phyloP scores from a whole-genome alignment of 1,284 basidiomycete species.

The Ustilago crameri region DNA sequence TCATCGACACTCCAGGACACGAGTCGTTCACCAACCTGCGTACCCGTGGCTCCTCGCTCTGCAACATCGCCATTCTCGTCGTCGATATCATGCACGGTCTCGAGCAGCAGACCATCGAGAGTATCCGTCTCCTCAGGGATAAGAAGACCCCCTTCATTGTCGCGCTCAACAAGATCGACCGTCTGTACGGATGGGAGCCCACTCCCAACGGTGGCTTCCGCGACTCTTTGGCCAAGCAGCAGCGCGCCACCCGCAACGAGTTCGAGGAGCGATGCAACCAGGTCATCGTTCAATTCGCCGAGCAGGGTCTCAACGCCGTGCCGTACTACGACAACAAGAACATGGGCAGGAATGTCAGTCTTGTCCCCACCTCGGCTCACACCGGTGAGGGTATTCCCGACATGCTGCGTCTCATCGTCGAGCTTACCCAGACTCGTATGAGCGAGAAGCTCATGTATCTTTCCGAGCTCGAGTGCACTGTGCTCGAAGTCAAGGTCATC shows the following conservation, averaged over 20 bases:
- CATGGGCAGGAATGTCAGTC: slow-evolving; percentile 90
- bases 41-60: slow-evolving; percentile 93
- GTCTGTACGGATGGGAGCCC: slow-evolving; percentile 93
- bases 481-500: slow-evolving; percentile 98
- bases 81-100: slow-evolving; percentile 99
- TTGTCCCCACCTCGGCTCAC: slow-evolving; percentile 97
- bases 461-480: slow-evolving; percentile 97
- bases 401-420: slow-evolving; percentile 98
- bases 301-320: slow-evolving; percentile 94
- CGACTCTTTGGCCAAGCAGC: slow-evolving; percentile 89
- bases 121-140: slow-evolving; percentile 88
- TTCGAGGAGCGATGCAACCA: slow-evolving; percentile 89
- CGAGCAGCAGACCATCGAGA: slow-evolving; percentile 97
- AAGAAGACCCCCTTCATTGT: slow-evolving; percentile 99
- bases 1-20: slow-evolving; percentile 99
- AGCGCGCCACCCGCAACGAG: slow-evolving; percentile 83
- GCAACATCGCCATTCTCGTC: slow-evolving; percentile 98
- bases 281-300: slow-evolving; percentile 91
- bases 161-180: slow-evolving; percentile 99
- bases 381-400: slow-evolving; percentile 99
- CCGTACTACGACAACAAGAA: slow-evolving; percentile 98
- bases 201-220: slow-evolving; percentile 92
- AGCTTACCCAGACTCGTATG: slow-evolving; percentile 98
- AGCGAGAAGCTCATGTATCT: slow-evolving; percentile 97
- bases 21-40: slow-evolving; percentile 99